Evolutionary conservation across 1,284 basidiomycete species (phyloP), one percentile per base, ranked within the genome.

Genomic region (Cutaneotrichosporon daszewskae): DNA sequence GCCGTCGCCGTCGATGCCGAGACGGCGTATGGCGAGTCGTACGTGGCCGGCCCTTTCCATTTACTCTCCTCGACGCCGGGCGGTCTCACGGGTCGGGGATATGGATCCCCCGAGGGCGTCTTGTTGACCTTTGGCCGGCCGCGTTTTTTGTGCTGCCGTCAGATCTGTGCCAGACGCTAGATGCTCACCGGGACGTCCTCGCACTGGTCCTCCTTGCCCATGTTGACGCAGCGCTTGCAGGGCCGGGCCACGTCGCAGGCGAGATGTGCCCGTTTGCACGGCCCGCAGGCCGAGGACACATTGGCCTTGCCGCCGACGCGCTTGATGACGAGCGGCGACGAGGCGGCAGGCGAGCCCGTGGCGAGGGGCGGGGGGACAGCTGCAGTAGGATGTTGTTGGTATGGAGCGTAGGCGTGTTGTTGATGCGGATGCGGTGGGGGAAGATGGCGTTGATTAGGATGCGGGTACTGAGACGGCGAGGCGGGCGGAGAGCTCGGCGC

Each of bases 171-270:
- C 11, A 35, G 19, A 37, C 22, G 11, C 4, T 18, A 28, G 22
- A 22, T n/a, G 62, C 68, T 58, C 39, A 71, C 69, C 3, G 66
- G 64, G 4, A 68, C 61, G 51, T 71, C 69, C 40, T 64, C 60
- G 37, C 69, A 71, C 27, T 56, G 50, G 34, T 65, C 62, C 39
- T 60, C 57, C 47, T 67, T 66, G 38, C 60, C 57, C 57, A 68
- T 57, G 25, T 58, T 64, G 4, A 62, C 55, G 45, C 69, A 71
- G n/a, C 67, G 50, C 49, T 64, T 64, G 43, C 69, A 71, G 1
- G 69, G 69, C 20, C 69, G 44, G 1, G 52, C 54, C 1, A 62
- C 56, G 39, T 69, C 67, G 39, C 67, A 69, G 3, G 64, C 67
- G 29, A 69, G 39, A 47, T 69, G 67, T 4, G 67, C 62, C 32